A percentile compares a stretch with the other conserved stretches of the same genome.
Conservation (phyloP, 306 rosid genomes). For the Phaseolus lunatus region DNA sequence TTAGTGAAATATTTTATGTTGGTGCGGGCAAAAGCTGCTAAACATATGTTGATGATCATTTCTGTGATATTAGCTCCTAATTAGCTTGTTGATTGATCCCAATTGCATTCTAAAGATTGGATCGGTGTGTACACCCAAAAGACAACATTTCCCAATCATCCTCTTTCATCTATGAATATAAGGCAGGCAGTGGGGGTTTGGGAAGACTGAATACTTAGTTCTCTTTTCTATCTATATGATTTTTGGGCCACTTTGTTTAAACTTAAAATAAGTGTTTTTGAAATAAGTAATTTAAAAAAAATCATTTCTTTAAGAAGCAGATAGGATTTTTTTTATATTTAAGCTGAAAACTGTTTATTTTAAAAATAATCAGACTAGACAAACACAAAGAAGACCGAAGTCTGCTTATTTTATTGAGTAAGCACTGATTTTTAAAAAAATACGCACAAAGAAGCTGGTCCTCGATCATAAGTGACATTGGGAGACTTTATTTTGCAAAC, state of each 20-base stretch:
- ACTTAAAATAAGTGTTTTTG: no score
- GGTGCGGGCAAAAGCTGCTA: conserved; percentile 25
- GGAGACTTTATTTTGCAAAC: not conserved
- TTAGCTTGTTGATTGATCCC: not conserved
- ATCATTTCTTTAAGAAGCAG: no score
- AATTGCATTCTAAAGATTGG: not conserved
- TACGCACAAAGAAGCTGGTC: no score
- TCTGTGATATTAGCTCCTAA: not conserved
- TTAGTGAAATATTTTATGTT: conserved; percentile 7
- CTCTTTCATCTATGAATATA: conserved; percentile 23
- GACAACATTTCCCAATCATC: not conserved
- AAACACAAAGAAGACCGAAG: no score
- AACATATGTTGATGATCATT: conserved; percentile 13
- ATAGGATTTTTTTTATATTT: no score
- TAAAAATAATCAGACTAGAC: no score
- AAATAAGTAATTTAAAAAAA: no score
- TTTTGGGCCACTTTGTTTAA: not conserved
- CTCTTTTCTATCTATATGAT: not conserved
- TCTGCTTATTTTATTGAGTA: no score
- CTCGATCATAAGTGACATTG: not conserved
- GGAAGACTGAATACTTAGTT: not conserved
- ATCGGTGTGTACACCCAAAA: conserved; percentile 5
- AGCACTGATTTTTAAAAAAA: no score
- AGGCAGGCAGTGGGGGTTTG: not conserved
- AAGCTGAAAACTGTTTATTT: no score